These are phyloP conservation scores for Metschnikowia noctiluminum DNA, from an alignment of 805 yeast genomes.

Conservation along the genomic window DNA sequence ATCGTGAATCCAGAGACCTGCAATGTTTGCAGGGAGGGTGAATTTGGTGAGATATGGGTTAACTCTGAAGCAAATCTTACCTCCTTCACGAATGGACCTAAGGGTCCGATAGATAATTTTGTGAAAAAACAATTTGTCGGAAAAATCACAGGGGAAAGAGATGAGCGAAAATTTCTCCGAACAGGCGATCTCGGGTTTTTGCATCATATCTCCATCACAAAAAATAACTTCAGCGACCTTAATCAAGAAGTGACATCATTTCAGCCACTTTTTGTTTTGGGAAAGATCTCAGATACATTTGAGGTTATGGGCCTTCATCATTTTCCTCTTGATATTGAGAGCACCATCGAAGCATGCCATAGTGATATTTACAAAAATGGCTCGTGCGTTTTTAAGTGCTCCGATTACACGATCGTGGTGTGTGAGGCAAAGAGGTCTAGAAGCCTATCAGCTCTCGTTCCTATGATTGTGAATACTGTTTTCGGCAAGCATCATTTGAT, in stretches of 20 bases:
- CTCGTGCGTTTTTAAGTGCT: slow-evolving; percentile 73
- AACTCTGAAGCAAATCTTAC: slow-evolving; percentile 79
- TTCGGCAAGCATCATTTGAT: slow-evolving; percentile 78
- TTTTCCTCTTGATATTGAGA: slow-evolving; percentile 80
- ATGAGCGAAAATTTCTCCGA: slow-evolving; percentile 63
- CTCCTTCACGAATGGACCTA: slow-evolving; percentile 54
- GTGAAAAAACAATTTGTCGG: slow-evolving; percentile 55
- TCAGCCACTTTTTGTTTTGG: slow-evolving; percentile 82
- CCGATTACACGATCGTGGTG: slow-evolving; percentile 72
- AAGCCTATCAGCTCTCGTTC: slow-evolving; percentile 69
- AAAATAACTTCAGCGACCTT: slow-evolving; percentile 36
- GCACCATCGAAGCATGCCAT: slow-evolving; percentile 44
- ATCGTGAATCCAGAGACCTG: slow-evolving; percentile 93
- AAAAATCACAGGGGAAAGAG: slow-evolving; percentile 60
- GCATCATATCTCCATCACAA: slow-evolving; percentile 58
- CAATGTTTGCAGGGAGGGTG: slow-evolving; percentile 78
- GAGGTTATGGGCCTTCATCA: slow-evolving; percentile 90
- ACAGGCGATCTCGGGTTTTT: slow-evolving; percentile 95
- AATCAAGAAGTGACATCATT: slow-evolving; percentile 34
- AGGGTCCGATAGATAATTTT: slow-evolving; percentile 50
- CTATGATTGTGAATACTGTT: slow-evolving; percentile 75
- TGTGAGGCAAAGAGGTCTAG: slow-evolving; percentile 56
- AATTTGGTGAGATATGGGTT: slow-evolving; percentile 97
- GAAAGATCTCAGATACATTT: slow-evolving; percentile 80
- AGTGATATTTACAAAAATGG: slow-evolving; percentile 57